Conservation (phyloP, 1,284 basidiomycete species). For the Heterobasidion occidentale region DNA sequence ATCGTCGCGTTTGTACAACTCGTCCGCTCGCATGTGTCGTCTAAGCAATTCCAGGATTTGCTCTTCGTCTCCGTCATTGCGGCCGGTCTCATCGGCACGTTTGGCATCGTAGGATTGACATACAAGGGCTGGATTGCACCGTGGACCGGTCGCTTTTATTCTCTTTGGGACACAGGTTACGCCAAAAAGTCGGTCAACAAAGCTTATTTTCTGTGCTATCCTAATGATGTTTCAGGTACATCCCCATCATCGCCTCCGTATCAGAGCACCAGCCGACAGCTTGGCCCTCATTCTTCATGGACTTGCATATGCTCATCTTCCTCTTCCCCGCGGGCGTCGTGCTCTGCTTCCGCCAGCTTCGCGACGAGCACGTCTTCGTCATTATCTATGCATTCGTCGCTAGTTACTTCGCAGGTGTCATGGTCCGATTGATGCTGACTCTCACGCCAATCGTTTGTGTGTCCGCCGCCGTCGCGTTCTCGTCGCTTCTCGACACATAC, state of each 20-base stretch:
- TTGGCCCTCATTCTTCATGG: constrained; percentile 99
- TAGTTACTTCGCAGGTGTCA: constrained; percentile 98
- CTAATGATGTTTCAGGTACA: constrained; percentile 48
- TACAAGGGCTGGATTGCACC: constrained; percentile 96
- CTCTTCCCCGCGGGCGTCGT: constrained; percentile 96
- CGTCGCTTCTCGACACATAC: constrained; percentile 85
- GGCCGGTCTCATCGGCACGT: constrained; percentile 67
- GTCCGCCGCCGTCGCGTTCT: constrained; percentile 85
- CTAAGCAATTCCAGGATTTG: constrained; percentile 88
- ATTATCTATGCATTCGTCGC: constrained; percentile 97
- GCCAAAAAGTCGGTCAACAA: constrained; percentile 75
- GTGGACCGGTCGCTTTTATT: constrained; percentile 99
- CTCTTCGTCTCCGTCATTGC: constrained; percentile 65
- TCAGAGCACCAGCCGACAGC: constrained; percentile 99
- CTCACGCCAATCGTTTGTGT: constrained; percentile 92
- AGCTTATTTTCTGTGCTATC: background rate
- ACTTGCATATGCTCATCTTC: constrained; percentile 96
- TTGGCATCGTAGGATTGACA: constrained; percentile 74
- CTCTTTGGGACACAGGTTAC: constrained; percentile 98
- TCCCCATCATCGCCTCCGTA: constrained; percentile 98
- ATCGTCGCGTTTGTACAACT: constrained; percentile 93
- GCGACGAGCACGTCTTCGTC: constrained; percentile 98
- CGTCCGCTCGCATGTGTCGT: constrained; percentile 83
- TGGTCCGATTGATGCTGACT: constrained; percentile 95
- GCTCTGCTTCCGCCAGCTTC: constrained; percentile 88